Conservation (phyloP, 148 eudicot genomes). For the Persicaria maculosa region DNA sequence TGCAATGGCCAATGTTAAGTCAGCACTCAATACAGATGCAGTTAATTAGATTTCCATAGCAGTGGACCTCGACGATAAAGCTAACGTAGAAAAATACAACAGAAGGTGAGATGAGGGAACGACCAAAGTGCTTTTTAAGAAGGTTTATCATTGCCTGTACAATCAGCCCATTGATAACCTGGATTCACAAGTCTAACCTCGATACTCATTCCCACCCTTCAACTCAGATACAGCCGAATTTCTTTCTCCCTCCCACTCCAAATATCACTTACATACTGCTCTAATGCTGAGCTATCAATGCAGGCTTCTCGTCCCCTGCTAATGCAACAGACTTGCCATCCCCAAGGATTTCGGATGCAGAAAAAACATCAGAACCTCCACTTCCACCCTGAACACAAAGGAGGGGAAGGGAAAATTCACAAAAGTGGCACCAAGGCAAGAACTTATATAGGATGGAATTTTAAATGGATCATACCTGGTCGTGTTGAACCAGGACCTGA, state of each 20-base stretch:
- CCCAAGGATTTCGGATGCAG: slow-evolving; percentile 5
- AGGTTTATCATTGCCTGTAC: slow-evolving; percentile 4
- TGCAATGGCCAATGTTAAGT: too few relatives aligned
- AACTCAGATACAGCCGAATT: not conserved
- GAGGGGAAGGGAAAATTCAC: not conserved
- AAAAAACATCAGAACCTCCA: slow-evolving; percentile 6
- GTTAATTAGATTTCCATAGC: not conserved
- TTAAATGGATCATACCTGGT: not conserved
- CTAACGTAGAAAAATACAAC: slow-evolving; percentile 3
- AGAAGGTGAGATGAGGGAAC: slow-evolving; percentile 3
- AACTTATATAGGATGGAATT: not conserved
- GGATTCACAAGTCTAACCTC: slow-evolving; percentile 3
- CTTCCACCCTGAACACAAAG: not conserved
- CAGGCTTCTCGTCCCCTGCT: slow-evolving; percentile 3
- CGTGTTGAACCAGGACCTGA: not conserved
- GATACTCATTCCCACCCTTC: not conserved
- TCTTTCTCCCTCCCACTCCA: not conserved
- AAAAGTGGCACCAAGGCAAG: not conserved
- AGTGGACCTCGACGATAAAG: not conserved
- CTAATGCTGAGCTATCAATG: slow-evolving; percentile 8
- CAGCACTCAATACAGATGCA: not conserved
- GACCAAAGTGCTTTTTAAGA: not conserved
- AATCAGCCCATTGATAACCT: not conserved
- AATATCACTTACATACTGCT: not conserved
- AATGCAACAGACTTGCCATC: not conserved